Conservation (phyloP, 75 land plant genomes). For the Pinus albicaulis region DNA sequence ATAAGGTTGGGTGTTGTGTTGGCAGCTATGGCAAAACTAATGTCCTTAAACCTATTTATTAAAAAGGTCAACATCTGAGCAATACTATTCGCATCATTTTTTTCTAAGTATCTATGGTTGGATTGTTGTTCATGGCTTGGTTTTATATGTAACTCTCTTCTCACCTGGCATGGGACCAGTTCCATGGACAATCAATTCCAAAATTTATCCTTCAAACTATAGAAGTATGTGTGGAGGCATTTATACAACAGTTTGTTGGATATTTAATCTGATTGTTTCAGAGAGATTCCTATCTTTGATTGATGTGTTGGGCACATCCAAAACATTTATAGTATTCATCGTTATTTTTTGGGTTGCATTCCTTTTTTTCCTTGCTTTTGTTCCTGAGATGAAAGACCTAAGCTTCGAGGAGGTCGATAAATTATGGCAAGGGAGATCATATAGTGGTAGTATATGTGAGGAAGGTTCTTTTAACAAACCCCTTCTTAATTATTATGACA, state of each 20-base stretch:
- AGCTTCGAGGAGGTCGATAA: constrained; percentile 77
- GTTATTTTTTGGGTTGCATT: constrained; percentile 54
- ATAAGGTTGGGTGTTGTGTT: background rate
- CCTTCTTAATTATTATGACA: no score
- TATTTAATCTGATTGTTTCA: constrained; percentile 82
- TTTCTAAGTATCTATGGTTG: no score
- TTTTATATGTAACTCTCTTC: no score
- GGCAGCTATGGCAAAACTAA: no score
- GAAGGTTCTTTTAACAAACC: no score
- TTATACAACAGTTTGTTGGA: constrained; percentile 92
- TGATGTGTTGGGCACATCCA: constrained; percentile 58
- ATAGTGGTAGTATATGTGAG: constrained; percentile 1
- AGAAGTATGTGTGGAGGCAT: constrained; percentile 89
- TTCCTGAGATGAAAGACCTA: constrained; percentile 93
- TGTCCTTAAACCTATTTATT: no score
- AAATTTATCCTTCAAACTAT: constrained; percentile 11
- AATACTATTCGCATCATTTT: no score
- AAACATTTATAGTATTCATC: constrained; percentile 68
- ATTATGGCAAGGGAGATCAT: constrained; percentile 67
- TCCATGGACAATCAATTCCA: no score
- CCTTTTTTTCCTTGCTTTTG: constrained; percentile 55
- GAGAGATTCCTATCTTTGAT: constrained; percentile 74
- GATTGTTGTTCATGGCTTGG: no score
- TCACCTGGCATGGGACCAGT: no score
- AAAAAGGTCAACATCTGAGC: no score